Evolutionary conservation across 2,329 filamentous ascomycete genomes (phyloP), one percentile per base, ranked within the genome.

Genomic region (Fusarium transvaalense): DNA sequence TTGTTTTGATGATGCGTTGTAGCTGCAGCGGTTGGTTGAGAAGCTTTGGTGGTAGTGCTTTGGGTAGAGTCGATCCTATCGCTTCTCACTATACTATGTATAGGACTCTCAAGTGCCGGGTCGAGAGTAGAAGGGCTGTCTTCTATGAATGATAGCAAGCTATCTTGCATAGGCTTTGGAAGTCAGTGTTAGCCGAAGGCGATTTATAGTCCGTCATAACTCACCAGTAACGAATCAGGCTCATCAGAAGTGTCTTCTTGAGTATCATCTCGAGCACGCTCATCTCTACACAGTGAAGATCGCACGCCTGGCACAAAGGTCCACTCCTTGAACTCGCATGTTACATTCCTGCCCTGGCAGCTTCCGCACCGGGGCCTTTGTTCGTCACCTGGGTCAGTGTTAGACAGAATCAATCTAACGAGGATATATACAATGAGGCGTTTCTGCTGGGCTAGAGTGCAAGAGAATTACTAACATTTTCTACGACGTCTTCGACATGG

Each of bases 281-380:
- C 47, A 25, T 64, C 38, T 21, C 58, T 42, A 10, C 38, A 29
- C 4, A 52, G 21, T 5, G 64, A 67, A 1, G 62, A 65, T 12
- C 51, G 47, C 1, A 68, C 25, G 3, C 59, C 64, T 0, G 64
- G 34, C 6, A 67, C 64, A 47, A 67, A 67, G 37, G 64, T 67
- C 58, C 64, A 67, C 43, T 67, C 64, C 21, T 67, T 67, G 52
- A 68, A 67, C 23, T 67, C 64, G 46, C 64, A 67, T 5, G 58
- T 41, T 23, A 67, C 64, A 37, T 58, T 58, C 19, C 64, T 67
- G 6, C 45, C 64, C 27, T 68, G 51, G 25, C 64, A 67, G 25
- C 47, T 67, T 12, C 64, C 58, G 5, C 64, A 67, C 19, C 64
- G 65, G 35, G 64, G 64, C 23, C 64, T 64, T 37, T 58, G 65